phyloP scores from a whole-genome alignment of 345 rosid genomes.

The Camelina neglecta region DNA sequence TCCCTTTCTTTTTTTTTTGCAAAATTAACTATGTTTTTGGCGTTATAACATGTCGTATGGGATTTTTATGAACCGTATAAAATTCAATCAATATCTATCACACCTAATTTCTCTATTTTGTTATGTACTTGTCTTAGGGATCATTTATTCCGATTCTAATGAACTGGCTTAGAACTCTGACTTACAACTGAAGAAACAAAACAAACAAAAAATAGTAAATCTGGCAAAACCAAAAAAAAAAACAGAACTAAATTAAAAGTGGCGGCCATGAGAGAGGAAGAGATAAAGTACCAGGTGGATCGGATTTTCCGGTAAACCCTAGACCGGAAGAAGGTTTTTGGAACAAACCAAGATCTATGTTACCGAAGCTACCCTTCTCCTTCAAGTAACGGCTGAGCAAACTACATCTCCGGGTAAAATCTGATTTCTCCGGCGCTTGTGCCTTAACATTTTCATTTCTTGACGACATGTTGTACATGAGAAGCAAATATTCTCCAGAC shows the following conservation, averaged over 20 bases:
- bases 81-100: background rate
- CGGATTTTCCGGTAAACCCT: conserved; percentile 7
- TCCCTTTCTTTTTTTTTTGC: too few species aligned
- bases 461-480: conserved; percentile 20
- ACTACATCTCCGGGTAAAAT: conserved; percentile 51
- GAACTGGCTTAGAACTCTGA: background rate
- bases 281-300: conserved; percentile 31
- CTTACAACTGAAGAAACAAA: background rate
- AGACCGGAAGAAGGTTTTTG: conserved; percentile 31
- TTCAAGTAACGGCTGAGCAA: conserved; percentile 73
- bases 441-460: conserved; percentile 30
- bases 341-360: conserved; percentile 45
- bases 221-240: background rate
- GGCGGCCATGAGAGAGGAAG: background rate
- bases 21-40: background rate
- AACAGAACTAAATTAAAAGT: background rate
- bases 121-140: background rate
- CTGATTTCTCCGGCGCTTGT: conserved; percentile 50
- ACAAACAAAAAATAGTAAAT: background rate
- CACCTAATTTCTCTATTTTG: background rate
- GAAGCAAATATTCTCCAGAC: background rate
- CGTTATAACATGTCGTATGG: background rate
- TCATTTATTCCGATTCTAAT: background rate
- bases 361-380: conserved; percentile 61
- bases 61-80: conserved; percentile 16